These are phyloP conservation scores for Geotrichum siamense DNA, from an alignment of 1,139 yeast species.

Conservation along the genomic window DNA sequence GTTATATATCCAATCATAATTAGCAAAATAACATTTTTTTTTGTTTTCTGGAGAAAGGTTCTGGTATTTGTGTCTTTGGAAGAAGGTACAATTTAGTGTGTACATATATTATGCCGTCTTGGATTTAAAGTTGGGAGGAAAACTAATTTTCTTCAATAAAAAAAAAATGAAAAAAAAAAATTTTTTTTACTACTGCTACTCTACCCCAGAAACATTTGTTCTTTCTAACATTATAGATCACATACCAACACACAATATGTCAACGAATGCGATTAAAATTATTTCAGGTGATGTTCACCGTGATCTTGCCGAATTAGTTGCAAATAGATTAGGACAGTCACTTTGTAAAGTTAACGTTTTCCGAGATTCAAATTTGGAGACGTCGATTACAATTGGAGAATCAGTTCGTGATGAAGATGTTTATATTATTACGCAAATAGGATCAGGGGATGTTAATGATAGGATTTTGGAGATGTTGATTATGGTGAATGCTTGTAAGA, in stretches of 20 bases:
- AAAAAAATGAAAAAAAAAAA: too few species aligned
- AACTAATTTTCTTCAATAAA: too few species aligned
- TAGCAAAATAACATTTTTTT: too few species aligned
- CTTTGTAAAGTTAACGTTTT: slow-evolving; percentile 41
- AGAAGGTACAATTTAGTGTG: too few species aligned
- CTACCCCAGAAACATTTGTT: neutral
- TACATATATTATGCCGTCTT: too few species aligned
- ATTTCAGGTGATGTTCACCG: slow-evolving; percentile 86
- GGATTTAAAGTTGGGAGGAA: too few species aligned
- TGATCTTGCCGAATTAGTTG: slow-evolving; percentile 79
- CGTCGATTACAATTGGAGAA: slow-evolving; percentile 87
- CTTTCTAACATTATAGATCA: neutral
- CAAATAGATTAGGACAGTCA: slow-evolving; percentile 42
- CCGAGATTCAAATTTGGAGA: slow-evolving; percentile 60
- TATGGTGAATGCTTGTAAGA: slow-evolving; percentile 91
- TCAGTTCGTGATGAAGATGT: slow-evolving; percentile 94
- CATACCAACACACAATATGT: slow-evolving; percentile 20
- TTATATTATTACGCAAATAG: slow-evolving; percentile 80
- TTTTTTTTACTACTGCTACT: too few species aligned
- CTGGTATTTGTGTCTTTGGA: too few species aligned
- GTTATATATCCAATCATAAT: too few species aligned
- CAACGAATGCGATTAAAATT: slow-evolving; percentile 72
- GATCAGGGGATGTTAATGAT: slow-evolving; percentile 85
- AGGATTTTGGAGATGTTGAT: slow-evolving; percentile 78
- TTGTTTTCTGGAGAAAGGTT: too few species aligned